Percentiles rank a stretch among this genome's conserved stretches.
These are phyloP conservation scores for Beauveria rudraprayagi DNA, from an alignment of 2,329 filamentous ascomycete species.

Conservation along the genomic window DNA sequence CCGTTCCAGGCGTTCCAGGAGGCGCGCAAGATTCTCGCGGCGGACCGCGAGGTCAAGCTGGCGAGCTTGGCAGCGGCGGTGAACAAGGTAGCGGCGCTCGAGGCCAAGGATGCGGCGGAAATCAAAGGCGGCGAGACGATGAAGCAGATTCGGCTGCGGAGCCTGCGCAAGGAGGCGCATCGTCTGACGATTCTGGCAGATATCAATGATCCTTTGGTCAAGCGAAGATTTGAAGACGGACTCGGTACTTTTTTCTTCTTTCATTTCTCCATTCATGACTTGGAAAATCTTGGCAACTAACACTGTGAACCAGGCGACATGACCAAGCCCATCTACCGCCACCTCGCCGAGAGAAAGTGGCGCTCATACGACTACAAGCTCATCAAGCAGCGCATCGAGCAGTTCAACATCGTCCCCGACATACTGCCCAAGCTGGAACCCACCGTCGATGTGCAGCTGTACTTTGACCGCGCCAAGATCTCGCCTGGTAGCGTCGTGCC, in stretches of 20 bases:
- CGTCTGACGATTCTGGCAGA: slow-evolving; percentile 82
- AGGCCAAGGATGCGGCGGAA: slow-evolving; percentile 47
- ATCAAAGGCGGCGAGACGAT: slow-evolving; percentile 45
- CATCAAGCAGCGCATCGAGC: slow-evolving; percentile 74
- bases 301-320: slow-evolving; percentile 61
- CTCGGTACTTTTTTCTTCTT: slow-evolving; percentile 49
- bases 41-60: slow-evolving; percentile 76
- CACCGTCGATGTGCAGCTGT: slow-evolving; percentile 69
- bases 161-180: slow-evolving; percentile 47
- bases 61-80: slow-evolving; percentile 60
- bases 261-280: too few relatives aligned
- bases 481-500: slow-evolving; percentile 72
- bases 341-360: slow-evolving; percentile 85
- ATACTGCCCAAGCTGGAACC: slow-evolving; percentile 74
- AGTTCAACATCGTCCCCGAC: slow-evolving; percentile 84
- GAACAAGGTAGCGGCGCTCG: slow-evolving; percentile 59
- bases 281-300: neutral
- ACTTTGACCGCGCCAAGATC: slow-evolving; percentile 64
- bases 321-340: slow-evolving; percentile 91
- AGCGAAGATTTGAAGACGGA: slow-evolving; percentile 90
- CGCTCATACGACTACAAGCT: slow-evolving; percentile 70
- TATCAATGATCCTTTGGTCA: slow-evolving; percentile 89
- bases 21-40: slow-evolving; percentile 72
- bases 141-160: slow-evolving; percentile 4
- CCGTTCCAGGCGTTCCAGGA: slow-evolving; percentile 98